Conservation (phyloP, 805 yeast genomes). For the Barnettozyma botsteinii region DNA sequence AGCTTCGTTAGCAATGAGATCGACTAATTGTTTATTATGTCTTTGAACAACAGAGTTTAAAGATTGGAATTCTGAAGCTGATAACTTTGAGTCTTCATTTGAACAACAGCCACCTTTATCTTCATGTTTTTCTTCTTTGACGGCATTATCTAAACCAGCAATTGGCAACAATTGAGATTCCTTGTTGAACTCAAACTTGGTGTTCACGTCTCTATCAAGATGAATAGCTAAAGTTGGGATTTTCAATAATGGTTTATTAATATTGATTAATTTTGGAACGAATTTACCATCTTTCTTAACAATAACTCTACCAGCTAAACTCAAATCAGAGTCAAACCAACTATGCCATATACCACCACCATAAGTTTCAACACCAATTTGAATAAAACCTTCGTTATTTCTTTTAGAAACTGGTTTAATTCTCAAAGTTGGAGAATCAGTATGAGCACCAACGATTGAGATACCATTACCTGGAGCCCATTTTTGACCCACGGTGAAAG, state of each 20-base stretch:
- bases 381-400: conserved; percentile 67
- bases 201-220: conserved; percentile 68
- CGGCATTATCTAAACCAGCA: conserved; percentile 55
- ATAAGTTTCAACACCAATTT: conserved; percentile 88
- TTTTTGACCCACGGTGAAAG: conserved; percentile 72
- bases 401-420: conserved; percentile 82
- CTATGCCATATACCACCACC: conserved; percentile 97
- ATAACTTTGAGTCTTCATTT: conserved; percentile 41
- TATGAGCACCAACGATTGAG: conserved; percentile 91
- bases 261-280: conserved; percentile 66
- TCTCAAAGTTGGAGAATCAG: conserved; percentile 87
- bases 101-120: conserved; percentile 38
- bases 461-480: conserved; percentile 76
- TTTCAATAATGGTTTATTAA: conserved; percentile 77
- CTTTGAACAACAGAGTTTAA: conserved; percentile 61
- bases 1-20: conserved; percentile 62
- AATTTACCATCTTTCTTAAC: conserved; percentile 47
- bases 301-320: conserved; percentile 88
- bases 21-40: conserved; percentile 69
- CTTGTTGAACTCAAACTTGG: conserved; percentile 81
- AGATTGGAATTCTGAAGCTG: conserved; percentile 55
- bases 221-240: conserved; percentile 96
- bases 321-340: conserved; percentile 93
- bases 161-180: conserved; percentile 85
- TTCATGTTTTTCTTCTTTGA: conserved; percentile 15